Conservation (phyloP, 2,329 filamentous ascomycete genomes). For the Arthrobotrys sinensis region DNA sequence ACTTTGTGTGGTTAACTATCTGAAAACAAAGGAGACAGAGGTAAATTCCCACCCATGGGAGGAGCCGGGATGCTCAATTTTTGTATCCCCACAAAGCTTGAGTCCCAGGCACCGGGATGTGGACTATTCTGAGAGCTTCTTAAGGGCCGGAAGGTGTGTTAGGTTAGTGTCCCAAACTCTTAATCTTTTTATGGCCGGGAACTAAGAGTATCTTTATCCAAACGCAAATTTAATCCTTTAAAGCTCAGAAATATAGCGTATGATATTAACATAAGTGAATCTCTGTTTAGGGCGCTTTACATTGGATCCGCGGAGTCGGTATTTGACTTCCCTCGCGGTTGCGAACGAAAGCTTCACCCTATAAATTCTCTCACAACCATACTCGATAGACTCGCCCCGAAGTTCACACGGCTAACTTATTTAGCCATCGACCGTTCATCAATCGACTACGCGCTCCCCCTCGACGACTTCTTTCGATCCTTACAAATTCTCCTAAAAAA, state of each 20-base stretch:
- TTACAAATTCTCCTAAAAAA: neutral
- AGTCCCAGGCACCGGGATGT: neutral
- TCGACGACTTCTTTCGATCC: neutral
- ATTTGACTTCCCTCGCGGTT: neutral
- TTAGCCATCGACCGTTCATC: neutral
- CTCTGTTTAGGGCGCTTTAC: neutral
- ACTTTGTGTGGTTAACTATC: neutral
- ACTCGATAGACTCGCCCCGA: neutral
- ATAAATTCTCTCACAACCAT: neutral
- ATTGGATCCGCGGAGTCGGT: constrained; percentile 2
- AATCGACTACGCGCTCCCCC: neutral
- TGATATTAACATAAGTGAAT: neutral
- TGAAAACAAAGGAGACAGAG: neutral
- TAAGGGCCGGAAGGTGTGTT: neutral
- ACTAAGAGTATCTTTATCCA: no score
- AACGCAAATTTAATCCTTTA: neutral
- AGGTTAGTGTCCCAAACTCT: neutral
- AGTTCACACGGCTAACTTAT: neutral
- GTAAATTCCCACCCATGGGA: neutral
- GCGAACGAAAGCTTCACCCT: neutral
- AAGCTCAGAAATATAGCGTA: neutral
- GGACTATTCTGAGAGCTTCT: neutral
- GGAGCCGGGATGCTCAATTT: neutral
- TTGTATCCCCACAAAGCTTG: neutral
- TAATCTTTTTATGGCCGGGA: no score